Evolutionary conservation across 345 rosid genomes (phyloP).

Genomic region (Eucalyptus curtisii): DNA sequence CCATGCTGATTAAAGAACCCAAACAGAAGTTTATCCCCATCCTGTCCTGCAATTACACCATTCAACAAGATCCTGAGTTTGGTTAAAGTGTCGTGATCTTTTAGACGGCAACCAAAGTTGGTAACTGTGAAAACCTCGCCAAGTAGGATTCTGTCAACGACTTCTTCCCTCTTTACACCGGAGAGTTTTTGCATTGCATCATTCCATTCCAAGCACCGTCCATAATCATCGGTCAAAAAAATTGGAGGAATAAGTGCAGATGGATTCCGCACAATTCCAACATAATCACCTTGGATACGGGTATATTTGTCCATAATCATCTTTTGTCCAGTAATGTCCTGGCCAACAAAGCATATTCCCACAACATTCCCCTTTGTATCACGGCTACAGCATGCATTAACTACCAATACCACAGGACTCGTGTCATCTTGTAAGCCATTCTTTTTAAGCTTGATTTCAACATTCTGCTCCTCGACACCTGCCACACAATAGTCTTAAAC

Average conservation of each 20-base stretch:
- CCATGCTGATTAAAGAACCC: conserved; percentile 59
- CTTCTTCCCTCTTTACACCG: conserved; percentile 71
- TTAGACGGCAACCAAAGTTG: conserved; percentile 50
- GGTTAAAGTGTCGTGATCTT: conserved; percentile 59
- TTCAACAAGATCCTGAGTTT: conserved; percentile 53
- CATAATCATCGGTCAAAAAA: conserved; percentile 56
- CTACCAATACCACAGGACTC: conserved; percentile 45
- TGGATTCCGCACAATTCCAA: conserved; percentile 53
- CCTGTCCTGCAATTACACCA: conserved; percentile 42
- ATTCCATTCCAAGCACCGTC: conserved; percentile 77
- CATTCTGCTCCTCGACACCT: conserved; percentile 63
- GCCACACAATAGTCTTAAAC: conserved; percentile 1
- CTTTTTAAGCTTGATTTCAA: conserved; percentile 57
- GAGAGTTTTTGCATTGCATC: conserved; percentile 72
- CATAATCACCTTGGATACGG: conserved; percentile 61
- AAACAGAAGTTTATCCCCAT: conserved; percentile 43
- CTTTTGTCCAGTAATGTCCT: conserved; percentile 67
- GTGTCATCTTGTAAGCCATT: conserved; percentile 30
- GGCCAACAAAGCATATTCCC: conserved; percentile 78
- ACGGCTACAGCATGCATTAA: conserved; percentile 72
- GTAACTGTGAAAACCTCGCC: conserved; percentile 67
- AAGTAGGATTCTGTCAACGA: conserved; percentile 40
- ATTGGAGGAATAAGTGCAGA: conserved; percentile 77
- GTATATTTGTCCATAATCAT: conserved; percentile 39
- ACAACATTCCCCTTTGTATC: conserved; percentile 38